Evolutionary conservation across 2,329 filamentous ascomycete species (phyloP), one percentile per base, ranked within the genome.

Genomic region (Botrytis byssoidea): DNA sequence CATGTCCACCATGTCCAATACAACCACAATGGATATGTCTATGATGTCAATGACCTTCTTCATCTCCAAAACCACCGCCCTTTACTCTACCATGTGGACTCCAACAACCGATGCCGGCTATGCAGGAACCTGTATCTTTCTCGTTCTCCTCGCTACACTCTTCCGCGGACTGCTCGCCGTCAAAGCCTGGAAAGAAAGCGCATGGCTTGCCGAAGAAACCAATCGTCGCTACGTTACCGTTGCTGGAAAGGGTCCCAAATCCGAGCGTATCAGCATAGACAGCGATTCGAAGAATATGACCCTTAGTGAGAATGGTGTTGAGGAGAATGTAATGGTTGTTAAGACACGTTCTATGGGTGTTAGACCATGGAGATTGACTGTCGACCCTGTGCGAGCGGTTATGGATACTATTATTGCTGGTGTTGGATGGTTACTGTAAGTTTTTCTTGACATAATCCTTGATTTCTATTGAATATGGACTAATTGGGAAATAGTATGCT

Each of bases 41-140:
- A 73, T 73, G 69, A 89, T 89, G 88, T 78, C 80, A 64, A 89
- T 88, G 87, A 83, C 84, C 75, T 96, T 96, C 86, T 90, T 90
- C 77, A 89, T 86, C 76, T 83, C 85, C 73, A 88, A 88, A 65
- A 83, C 81, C 72, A 93, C 91, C 1, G 85, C 91, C 4, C 86
- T 94, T 64, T 93, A 87, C 84, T 91, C 93, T 25, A 81, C 83
- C 35, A 82, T 85, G 70, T 98, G 95, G 94, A 92, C 92, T 3
- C 95, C 95, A 8, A 83, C 81, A 42, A 90, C 84, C 51, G 84
- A 87, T 9, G 93, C 91, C 78, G 84, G 87, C 74, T 98, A 98
- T 83, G 94, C 93, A 2, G 95, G 90, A 73, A 97, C 94, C 42
- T 97, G 95, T 85, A 93, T 98, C 82, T 98, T 98, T 84, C 88